These are phyloP conservation scores for Aurantiochytrium sp. DNA, from an alignment of 108 stramenopile genomes.

Conservation along the genomic window DNA sequence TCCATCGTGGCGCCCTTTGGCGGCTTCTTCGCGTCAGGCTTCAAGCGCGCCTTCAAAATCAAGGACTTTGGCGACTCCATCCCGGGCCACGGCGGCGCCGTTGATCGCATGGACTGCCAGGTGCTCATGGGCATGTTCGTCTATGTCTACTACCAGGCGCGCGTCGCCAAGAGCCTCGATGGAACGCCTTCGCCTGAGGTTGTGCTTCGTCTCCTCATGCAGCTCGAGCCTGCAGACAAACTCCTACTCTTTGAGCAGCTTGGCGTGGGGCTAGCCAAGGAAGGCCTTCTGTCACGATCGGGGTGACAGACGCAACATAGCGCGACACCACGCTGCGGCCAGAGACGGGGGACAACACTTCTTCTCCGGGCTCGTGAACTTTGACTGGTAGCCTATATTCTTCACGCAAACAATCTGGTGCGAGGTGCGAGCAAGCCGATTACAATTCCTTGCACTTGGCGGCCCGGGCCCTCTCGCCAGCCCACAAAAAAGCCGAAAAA, in stretches of 20 bases:
- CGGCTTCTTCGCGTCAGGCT: slow-evolving; percentile 83
- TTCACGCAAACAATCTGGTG: too few species aligned
- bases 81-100: slow-evolving; percentile 92
- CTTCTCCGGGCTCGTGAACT: too few species aligned
- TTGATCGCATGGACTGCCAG: slow-evolving; percentile 98
- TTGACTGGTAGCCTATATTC: too few species aligned
- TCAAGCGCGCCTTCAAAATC: slow-evolving; percentile 82
- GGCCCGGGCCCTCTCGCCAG: too few species aligned
- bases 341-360: too few species aligned
- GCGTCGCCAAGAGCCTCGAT: slow-evolving; percentile 57
- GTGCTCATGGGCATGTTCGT: slow-evolving; percentile 88
- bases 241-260: slow-evolving; percentile 37
- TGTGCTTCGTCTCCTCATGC: neutral
- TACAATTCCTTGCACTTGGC: too few species aligned
- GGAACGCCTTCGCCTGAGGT: slow-evolving; percentile 1
- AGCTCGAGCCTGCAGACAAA: slow-evolving; percentile 33
- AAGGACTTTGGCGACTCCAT: slow-evolving; percentile 89
- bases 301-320: too few species aligned
- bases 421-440: too few species aligned
- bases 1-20: slow-evolving; percentile 88
- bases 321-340: too few species aligned
- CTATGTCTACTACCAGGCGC: slow-evolving; percentile 92
- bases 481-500: too few species aligned
- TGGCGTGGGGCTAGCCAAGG: slow-evolving; percentile 29
- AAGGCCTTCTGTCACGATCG: neutral